A percentile compares a stretch with the other conserved stretches of the same genome.
Evolutionary conservation across 164 flowering plant species (phyloP).

Genomic region (Nymphaea colorata): DNA sequence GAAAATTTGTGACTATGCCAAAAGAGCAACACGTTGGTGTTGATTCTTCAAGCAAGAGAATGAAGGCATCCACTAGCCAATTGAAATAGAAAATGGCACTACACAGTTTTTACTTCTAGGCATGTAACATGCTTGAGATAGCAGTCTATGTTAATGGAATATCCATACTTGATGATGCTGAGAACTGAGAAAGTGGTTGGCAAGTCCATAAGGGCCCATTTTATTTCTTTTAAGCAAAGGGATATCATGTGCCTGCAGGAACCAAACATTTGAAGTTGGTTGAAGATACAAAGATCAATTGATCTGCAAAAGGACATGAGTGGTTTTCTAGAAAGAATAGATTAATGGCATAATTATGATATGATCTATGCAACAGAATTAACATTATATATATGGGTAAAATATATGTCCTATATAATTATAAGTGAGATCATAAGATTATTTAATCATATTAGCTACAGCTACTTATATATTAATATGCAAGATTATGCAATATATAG

Average conservation of each 20-base stretch:
- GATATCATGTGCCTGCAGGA: conserved; percentile 93
- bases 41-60: not conserved
- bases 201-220: conserved; percentile 28
- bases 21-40: not conserved
- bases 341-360: no score
- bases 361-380: no score
- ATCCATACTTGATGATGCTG: conserved; percentile 40
- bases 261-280: conserved; percentile 54
- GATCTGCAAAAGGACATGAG: no score
- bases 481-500: no score
- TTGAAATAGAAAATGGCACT: not conserved
- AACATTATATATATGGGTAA: no score
- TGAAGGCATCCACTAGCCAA: not conserved
- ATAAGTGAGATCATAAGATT: no score
- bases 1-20: no score
- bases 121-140: not conserved
- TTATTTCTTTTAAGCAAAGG: conserved; percentile 40
- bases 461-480: no score
- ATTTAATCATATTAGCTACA: no score
- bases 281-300: conserved; percentile 1
- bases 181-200: conserved; percentile 4
- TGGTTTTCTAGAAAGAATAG: no score
- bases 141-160: conserved; percentile 6
- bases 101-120: not conserved
- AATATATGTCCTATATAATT: no score